Conservation (phyloP, 352 stramenopile species). For the Pythium biforme region DNA sequence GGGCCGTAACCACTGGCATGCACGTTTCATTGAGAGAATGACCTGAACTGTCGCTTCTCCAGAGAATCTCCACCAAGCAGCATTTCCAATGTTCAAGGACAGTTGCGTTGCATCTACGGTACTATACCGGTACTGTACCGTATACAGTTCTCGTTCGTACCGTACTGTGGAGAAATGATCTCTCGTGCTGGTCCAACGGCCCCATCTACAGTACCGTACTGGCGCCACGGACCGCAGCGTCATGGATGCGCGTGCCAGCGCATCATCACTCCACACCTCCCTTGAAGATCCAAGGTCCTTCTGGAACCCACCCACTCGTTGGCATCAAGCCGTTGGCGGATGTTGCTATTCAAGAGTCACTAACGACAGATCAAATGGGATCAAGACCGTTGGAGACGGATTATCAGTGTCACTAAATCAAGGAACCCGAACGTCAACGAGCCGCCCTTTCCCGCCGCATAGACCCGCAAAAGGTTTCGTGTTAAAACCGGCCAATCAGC, state of each 20-base stretch:
- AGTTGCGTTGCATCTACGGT: background rate
- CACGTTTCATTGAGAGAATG: too few species aligned
- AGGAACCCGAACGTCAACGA: background rate
- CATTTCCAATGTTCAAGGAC: too few species aligned
- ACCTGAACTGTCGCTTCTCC: too few species aligned
- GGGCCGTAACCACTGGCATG: too few species aligned
- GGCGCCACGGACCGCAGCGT: background rate
- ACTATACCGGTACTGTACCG: too few species aligned
- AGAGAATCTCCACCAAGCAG: too few species aligned
- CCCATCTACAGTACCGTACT: too few species aligned
- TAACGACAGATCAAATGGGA: background rate
- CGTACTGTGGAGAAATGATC: too few species aligned
- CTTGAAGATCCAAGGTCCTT: background rate
- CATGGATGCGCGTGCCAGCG: background rate
- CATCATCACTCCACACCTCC: background rate
- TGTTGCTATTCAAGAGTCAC: background rate
- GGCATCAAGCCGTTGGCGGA: background rate
- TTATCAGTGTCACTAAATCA: slow-evolving; percentile 12
- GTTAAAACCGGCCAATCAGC: slow-evolving; percentile 24
- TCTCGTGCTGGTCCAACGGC: too few species aligned
- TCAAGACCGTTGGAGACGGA: too few species aligned
- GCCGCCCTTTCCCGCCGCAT: slow-evolving; percentile 10
- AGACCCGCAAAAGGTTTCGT: slow-evolving; percentile 10
- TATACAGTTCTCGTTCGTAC: too few species aligned
- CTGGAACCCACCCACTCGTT: background rate